Percentiles rank a stretch among this genome's conserved stretches.
phyloP scores from a whole-genome alignment of 805 yeast species.

The Ogataea ganodermae region DNA sequence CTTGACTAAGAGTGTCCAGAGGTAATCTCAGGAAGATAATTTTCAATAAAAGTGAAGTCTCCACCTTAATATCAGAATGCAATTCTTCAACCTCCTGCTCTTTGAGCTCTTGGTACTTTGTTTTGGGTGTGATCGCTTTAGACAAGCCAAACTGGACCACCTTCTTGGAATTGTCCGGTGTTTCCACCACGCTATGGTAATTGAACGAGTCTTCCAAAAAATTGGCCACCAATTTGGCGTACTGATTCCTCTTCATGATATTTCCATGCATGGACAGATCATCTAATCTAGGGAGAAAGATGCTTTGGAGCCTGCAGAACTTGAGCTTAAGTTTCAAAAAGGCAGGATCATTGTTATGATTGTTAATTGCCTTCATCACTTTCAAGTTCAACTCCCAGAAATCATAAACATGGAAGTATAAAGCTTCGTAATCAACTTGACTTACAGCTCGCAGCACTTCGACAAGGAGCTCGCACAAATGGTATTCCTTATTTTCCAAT shows the following conservation, averaged over 20 bases:
- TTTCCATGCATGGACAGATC: slow-evolving; percentile 35
- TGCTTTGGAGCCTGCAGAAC: slow-evolving; percentile 34
- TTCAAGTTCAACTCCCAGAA: slow-evolving; percentile 31
- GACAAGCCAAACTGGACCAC: slow-evolving; percentile 14
- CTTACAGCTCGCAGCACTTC: slow-evolving; percentile 32
- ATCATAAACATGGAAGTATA: slow-evolving; percentile 30
- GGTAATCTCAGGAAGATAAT: slow-evolving; percentile 56
- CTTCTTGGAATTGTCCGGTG: slow-evolving; percentile 35
- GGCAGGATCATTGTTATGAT: slow-evolving; percentile 20
- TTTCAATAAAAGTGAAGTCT: slow-evolving; percentile 60
- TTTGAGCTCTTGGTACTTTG: slow-evolving; percentile 20
- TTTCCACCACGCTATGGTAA: slow-evolving; percentile 11
- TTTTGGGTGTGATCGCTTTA: slow-evolving; percentile 5
- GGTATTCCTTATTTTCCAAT: slow-evolving; percentile 25
- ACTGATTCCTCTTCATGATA: slow-evolving; percentile 32
- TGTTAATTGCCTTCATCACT: slow-evolving; percentile 26
- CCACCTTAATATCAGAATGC: slow-evolving; percentile 39
- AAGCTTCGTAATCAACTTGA: slow-evolving; percentile 27
- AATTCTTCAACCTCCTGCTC: slow-evolving; percentile 31
- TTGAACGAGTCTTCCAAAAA: slow-evolving; percentile 38
- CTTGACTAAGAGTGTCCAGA: slow-evolving; percentile 57
- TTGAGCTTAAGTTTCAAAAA: slow-evolving; percentile 34
- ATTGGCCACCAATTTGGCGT: slow-evolving; percentile 35
- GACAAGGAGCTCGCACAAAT: slow-evolving; percentile 32
- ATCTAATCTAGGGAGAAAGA: slow-evolving; percentile 29